Percentiles rank a stretch among this genome's conserved stretches.
These are phyloP conservation scores for Fusarium sp. DNA, from an alignment of 2,329 filamentous ascomycete species.

Conservation along the genomic window DNA sequence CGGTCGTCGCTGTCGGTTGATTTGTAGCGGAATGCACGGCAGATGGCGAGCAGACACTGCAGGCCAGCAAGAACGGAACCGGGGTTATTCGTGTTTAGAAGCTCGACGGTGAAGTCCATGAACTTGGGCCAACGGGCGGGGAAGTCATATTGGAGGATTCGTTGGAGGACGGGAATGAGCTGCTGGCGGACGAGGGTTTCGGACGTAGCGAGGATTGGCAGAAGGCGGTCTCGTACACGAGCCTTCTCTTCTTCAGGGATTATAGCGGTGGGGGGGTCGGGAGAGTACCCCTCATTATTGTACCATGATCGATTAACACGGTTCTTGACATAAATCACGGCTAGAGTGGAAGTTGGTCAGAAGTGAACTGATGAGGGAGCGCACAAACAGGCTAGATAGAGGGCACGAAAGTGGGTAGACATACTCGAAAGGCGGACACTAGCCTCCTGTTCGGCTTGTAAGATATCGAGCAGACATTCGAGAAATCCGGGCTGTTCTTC, in stretches of 20 bases:
- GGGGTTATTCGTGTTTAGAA: conserved; percentile 86
- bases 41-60: conserved; percentile 93
- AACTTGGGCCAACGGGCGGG: conserved; percentile 94
- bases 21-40: conserved; percentile 95
- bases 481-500: conserved; percentile 91
- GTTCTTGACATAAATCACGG: conserved; percentile 98
- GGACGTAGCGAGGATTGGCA: conserved; percentile 86
- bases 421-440: conserved; percentile 88
- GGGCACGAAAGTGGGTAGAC: conserved; percentile 44
- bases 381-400: conserved; percentile 26
- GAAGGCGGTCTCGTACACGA: conserved; percentile 84
- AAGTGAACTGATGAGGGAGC: conserved; percentile 31
- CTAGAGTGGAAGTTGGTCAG: conserved; percentile 56
- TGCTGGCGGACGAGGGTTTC: conserved; percentile 86
- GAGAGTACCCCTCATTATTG: conserved; percentile 75
- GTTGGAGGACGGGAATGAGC: conserved; percentile 92
- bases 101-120: conserved; percentile 88
- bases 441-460: conserved; percentile 86
- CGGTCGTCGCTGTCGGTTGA: conserved; percentile 76
- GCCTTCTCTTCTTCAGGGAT: conserved; percentile 91
- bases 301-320: conserved; percentile 93
- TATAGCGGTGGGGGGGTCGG: conserved; percentile 62
- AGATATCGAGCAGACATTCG: conserved; percentile 87
- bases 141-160: conserved; percentile 95
- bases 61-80: conserved; percentile 89